Conservation (phyloP, 2,329 filamentous ascomycete genomes). For the Ceratocystis destructans region DNA sequence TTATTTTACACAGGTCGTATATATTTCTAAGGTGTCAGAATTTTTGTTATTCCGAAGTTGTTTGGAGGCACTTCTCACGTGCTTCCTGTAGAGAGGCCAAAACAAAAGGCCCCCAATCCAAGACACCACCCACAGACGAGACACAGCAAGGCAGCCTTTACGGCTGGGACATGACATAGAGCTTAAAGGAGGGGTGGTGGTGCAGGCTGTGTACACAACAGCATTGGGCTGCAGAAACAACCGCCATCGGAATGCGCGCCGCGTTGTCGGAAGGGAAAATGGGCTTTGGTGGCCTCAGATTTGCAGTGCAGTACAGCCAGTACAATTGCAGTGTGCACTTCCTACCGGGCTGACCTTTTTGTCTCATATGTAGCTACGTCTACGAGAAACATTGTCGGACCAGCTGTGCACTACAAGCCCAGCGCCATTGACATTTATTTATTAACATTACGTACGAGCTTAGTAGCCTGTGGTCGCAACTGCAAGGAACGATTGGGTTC, state of each 20-base stretch:
- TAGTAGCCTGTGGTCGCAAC: not conserved
- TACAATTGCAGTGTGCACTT: too few relatives aligned
- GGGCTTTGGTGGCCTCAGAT: not conserved
- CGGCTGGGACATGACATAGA: not conserved
- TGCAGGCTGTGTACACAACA: not conserved
- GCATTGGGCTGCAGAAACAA: not conserved
- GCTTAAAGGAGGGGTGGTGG: not conserved
- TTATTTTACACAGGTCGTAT: too few relatives aligned
- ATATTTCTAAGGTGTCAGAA: too few relatives aligned
- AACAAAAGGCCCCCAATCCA: not conserved
- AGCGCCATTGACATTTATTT: not conserved
- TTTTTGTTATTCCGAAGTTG: too few relatives aligned
- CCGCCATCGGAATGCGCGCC: not conserved
- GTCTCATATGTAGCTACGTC: not conserved
- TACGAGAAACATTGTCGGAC: not conserved
- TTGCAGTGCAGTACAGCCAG: not conserved
- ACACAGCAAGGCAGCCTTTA: not conserved
- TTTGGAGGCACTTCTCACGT: too few relatives aligned
- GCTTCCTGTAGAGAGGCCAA: too few relatives aligned
- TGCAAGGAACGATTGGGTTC: conserved; percentile 1
- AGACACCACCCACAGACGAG: not conserved
- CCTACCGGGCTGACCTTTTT: not conserved
- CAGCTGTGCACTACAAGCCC: not conserved
- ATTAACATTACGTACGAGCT: not conserved
- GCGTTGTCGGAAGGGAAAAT: not conserved